These are phyloP conservation scores for Loxodes magnus DNA, from an alignment of 73 alveolate species.

Conservation along the genomic window DNA sequence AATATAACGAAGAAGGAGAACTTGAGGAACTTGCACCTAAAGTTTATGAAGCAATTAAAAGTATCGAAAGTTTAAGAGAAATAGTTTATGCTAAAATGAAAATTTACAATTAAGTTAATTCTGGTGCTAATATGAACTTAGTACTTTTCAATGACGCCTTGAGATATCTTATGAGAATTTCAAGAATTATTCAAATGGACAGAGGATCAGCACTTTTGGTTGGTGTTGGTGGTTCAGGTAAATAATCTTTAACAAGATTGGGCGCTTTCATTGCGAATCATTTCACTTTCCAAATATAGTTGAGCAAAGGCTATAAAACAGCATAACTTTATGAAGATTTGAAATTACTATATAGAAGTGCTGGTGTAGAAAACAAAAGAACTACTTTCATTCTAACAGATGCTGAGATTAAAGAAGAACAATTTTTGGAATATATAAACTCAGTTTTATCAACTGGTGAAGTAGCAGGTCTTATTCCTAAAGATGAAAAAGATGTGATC, in stretches of 20 bases:
- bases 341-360: conserved; percentile 68
- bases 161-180: conserved; percentile 93
- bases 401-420: conserved; percentile 98
- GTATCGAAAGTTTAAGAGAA: conserved; percentile 79
- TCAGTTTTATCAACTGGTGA: conserved; percentile 98
- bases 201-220: conserved; percentile 96
- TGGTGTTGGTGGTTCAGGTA: conserved; percentile 99
- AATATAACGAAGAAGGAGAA: conserved; percentile 83
- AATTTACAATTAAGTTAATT: conserved; percentile 81
- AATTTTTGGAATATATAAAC: conserved; percentile 97
- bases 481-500: conserved; percentile 96
- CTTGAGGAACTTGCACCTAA: conserved; percentile 84
- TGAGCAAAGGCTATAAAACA: conserved; percentile 89
- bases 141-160: conserved; percentile 99
- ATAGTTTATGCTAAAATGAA: conserved; percentile 66
- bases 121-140: conserved; percentile 93
- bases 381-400: conserved; percentile 98
- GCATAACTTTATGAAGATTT: conserved; percentile 83
- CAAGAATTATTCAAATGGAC: conserved; percentile 91
- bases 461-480: conserved; percentile 97
- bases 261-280: conserved; percentile 89
- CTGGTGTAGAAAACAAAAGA: conserved; percentile 87
- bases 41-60: conserved; percentile 94
- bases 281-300: conserved; percentile 65
- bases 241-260: conserved; percentile 95